Base-by-base conservation (phyloP, 2,329 filamentous ascomycete genomes). In the Neofusicoccum parvum region DNA sequence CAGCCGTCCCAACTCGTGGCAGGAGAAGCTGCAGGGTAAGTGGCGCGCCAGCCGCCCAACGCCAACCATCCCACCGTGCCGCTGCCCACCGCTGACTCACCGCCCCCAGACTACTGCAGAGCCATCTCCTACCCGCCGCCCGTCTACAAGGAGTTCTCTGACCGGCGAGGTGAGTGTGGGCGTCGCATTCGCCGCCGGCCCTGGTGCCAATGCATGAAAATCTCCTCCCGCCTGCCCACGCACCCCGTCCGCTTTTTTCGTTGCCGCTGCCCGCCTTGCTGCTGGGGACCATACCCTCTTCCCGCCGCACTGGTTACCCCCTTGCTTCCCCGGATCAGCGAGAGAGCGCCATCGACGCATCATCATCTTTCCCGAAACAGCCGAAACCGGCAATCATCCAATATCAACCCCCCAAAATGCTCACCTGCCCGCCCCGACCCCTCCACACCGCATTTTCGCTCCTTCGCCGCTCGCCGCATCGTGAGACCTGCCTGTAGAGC, bases 71-170 rank as follows among this genome's bases (percentile, higher is more conserved):
- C 27, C 27, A 32, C 5, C 27, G 27, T 3, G 5, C 27, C 27
- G 6, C 39, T 20, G 12, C 53, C n/a, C 50, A 20, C 17, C 10
- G 15, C 68, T 65, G 39, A 64, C 34, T 66, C 34, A 64, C 68
- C 48, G 43, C 32, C 53, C 53, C n/a, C 59, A 78, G 76, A 76
- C 7, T 71, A 77, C 59, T 79, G 76, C 64, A 68, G 67, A 23
- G 70, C 66, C 15, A 65, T 69, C 17, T 58, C 69, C n/a, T 62
- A 74, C 9, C 69, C 70, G 32, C 72, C 74, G 12, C 73, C 75
- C 5, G 67, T 67, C 10, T 77, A 70, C 54, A 75, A 77, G 62
- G 75, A 77, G 37, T 69, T 78, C 3, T 78, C 75, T 62, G 76
- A 79, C 66, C 75, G 75, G 60, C 69, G 76, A 68, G 76, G 76